phyloP scores from a whole-genome alignment of 2,329 filamentous ascomycete species.

The Penicillium sp. region DNA sequence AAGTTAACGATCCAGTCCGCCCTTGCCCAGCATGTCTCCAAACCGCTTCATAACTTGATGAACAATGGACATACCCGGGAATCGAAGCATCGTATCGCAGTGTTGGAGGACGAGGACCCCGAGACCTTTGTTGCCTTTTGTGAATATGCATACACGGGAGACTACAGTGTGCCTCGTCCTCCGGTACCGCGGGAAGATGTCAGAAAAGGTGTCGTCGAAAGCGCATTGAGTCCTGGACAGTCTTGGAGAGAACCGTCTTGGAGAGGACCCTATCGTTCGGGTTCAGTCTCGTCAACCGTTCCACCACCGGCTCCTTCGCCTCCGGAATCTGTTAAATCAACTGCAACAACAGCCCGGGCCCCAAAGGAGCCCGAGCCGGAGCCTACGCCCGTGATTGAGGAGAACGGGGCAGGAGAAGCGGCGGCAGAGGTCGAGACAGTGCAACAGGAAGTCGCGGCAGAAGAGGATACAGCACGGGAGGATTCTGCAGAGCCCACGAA shows the following conservation, averaged over 20 bases:
- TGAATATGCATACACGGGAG: slow-evolving; percentile 48
- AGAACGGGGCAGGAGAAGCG: neutral
- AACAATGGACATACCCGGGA: slow-evolving; percentile 46
- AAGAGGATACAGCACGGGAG: neutral
- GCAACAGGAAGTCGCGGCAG: neutral
- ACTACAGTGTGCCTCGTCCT: slow-evolving; percentile 38
- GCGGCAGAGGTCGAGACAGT: slow-evolving; percentile 1
- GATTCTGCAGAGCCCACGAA: neutral
- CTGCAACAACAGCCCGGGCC: neutral
- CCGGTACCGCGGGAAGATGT: slow-evolving; percentile 22
- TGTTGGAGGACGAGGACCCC: slow-evolving; percentile 46
- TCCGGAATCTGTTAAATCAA: slow-evolving; percentile 7
- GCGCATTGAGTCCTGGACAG: slow-evolving; percentile 3
- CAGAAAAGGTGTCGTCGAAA: slow-evolving; percentile 12
- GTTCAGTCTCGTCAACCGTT: slow-evolving; percentile 23
- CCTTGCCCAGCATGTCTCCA: slow-evolving; percentile 43
- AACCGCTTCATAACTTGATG: slow-evolving; percentile 43
- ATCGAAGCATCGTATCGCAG: slow-evolving; percentile 39
- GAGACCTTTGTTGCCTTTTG: slow-evolving; percentile 48
- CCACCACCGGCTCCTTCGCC: slow-evolving; percentile 33
- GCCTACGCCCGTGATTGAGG: neutral
- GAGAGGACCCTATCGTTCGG: slow-evolving; percentile 18
- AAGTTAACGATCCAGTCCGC: slow-evolving; percentile 46
- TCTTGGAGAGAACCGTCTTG: slow-evolving; percentile 18
- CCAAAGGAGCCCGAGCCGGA: neutral